Conservation (phyloP, 106 monocot species). For the Dendrobium officinale region DNA sequence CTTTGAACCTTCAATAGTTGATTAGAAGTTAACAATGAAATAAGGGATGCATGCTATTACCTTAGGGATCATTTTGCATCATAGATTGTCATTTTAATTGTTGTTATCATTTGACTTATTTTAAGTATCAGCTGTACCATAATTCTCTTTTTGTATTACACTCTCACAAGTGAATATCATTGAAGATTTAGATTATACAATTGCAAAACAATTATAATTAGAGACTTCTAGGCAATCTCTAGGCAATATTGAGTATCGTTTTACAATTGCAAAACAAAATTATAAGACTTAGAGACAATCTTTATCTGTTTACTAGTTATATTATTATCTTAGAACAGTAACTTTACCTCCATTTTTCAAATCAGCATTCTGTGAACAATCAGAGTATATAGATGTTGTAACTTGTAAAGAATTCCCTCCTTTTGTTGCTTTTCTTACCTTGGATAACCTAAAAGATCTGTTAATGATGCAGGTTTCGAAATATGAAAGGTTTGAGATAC, state of each 20-base stretch:
- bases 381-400: background rate
- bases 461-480: constrained; percentile 34
- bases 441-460: background rate
- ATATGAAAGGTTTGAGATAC: constrained; percentile 54
- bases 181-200: background rate
- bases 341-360: background rate
- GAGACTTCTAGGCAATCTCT: background rate
- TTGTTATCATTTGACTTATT: background rate
- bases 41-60: background rate
- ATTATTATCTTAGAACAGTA: background rate
- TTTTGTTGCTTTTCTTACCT: background rate
- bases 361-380: background rate
- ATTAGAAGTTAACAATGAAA: background rate
- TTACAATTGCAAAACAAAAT: background rate
- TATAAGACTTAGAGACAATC: background rate
- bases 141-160: background rate
- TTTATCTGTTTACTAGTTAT: background rate
- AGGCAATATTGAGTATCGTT: background rate
- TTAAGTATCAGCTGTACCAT: background rate
- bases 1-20: background rate
- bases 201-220: background rate
- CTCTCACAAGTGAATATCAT: background rate
- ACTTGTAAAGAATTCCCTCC: background rate
- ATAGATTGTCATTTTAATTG: background rate
- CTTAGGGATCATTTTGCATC: background rate